Evolutionary conservation across 352 stramenopile species (phyloP).

Genomic region (Phytopythium delawarense): DNA sequence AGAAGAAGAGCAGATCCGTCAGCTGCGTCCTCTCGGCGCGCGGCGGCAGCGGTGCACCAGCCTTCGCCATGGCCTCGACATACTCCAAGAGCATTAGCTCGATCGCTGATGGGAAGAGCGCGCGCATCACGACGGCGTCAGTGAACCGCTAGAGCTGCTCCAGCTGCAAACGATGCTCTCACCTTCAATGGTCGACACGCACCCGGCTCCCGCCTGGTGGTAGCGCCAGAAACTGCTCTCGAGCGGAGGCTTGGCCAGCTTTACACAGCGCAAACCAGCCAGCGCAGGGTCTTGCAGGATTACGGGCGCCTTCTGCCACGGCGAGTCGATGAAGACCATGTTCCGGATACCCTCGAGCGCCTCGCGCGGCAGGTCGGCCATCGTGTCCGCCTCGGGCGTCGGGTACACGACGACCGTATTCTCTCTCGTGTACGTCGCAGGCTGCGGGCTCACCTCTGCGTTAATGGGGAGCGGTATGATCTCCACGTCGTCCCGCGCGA

Average conservation of each 20-base stretch:
- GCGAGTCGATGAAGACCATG: conserved; percentile 85
- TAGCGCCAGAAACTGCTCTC: conserved; percentile 89
- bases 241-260: conserved; percentile 65
- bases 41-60: conserved; percentile 25
- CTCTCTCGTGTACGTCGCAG: conserved; percentile 44
- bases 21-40: conserved; percentile 35
- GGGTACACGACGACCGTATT: conserved; percentile 79
- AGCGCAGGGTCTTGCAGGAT: conserved; percentile 62
- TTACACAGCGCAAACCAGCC: conserved; percentile 59
- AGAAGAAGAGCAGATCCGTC: conserved; percentile 78
- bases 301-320: conserved; percentile 82
- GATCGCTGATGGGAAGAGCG: conserved; percentile 40
- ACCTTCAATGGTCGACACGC: conserved; percentile 90
- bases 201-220: conserved; percentile 77
- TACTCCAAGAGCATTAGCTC: conserved; percentile 83
- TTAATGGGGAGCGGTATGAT: conserved; percentile 62
- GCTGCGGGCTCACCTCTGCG: conserved; percentile 11
- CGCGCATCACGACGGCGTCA: neutral
- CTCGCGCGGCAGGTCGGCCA: conserved; percentile 52
- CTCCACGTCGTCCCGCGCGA: conserved; percentile 64
- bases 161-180: neutral
- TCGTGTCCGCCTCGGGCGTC: conserved; percentile 59
- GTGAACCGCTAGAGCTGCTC: neutral
- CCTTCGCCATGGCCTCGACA: conserved; percentile 30
- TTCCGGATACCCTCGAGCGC: conserved; percentile 54